Evolutionary conservation across 192 early-diverging fungal species (phyloP).

Genomic region (Spinellus fusiger): DNA sequence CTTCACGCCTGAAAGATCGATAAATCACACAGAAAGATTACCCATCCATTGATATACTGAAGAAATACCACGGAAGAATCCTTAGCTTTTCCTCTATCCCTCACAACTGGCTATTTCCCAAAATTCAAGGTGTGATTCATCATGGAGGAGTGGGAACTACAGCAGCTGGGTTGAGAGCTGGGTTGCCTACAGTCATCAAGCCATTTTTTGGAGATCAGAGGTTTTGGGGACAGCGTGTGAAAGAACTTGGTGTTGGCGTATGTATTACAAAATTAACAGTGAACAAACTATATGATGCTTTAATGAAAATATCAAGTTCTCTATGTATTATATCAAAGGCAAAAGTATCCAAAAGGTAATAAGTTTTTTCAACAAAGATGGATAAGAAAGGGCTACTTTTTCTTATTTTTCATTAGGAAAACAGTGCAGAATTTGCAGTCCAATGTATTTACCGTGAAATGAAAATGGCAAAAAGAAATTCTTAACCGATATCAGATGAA

Average conservation of each 20-base stretch:
- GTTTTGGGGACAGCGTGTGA: conserved; percentile 64
- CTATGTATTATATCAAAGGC: conserved; percentile 46
- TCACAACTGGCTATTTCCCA: conserved; percentile 73
- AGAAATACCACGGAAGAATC: conserved; percentile 41
- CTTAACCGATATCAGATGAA: background rate
- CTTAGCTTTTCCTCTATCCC: conserved; percentile 60
- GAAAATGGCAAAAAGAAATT: conserved; percentile 30
- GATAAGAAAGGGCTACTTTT: background rate
- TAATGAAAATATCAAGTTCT: conserved; percentile 46
- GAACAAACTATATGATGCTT: conserved; percentile 40
- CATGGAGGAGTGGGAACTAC: conserved; percentile 76
- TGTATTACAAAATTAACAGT: conserved; percentile 49
- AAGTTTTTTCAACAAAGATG: background rate
- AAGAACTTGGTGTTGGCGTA: conserved; percentile 56
- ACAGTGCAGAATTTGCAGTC: conserved; percentile 52
- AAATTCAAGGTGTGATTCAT: conserved; percentile 60
- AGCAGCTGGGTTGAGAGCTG: conserved; percentile 65
- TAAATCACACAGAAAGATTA: background rate
- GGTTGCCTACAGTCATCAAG: conserved; percentile 61
- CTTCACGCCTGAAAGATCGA: conserved; percentile 28
- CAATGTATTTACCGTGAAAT: conserved; percentile 57
- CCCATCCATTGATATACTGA: conserved; percentile 2
- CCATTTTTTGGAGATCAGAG: conserved; percentile 65
- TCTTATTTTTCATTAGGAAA: conserved; percentile 29
- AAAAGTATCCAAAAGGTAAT: conserved; percentile 36